Evolutionary conservation across 306 rosid species (phyloP).

Genomic region (Cicer cuneatum): DNA sequence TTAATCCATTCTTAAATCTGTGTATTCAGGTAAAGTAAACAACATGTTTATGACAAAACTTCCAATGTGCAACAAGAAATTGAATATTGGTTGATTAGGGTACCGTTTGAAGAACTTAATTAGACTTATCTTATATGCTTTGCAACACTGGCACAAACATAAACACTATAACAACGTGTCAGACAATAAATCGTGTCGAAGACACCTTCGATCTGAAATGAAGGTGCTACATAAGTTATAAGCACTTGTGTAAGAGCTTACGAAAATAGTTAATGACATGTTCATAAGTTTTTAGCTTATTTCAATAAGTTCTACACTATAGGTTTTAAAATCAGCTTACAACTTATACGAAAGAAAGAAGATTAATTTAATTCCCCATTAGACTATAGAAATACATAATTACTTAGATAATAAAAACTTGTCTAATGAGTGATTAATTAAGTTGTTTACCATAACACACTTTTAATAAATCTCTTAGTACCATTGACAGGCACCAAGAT

Average conservation of each 20-base stretch:
- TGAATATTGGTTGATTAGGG: not conserved
- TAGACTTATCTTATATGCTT: no score
- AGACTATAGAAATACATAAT: not conserved
- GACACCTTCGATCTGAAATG: no score
- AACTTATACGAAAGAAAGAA: not conserved
- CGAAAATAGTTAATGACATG: not conserved
- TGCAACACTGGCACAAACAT: no score
- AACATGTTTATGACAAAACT: conserved; percentile 31
- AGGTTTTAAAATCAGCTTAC: not conserved
- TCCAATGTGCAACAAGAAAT: not conserved
- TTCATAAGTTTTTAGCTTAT: not conserved
- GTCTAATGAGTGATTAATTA: not conserved
- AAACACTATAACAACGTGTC: no score
- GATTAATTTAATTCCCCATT: not conserved
- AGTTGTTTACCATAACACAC: not conserved
- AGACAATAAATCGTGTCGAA: no score
- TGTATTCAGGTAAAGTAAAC: conserved; percentile 86
- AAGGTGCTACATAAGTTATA: not conserved
- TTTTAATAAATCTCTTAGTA: conserved; percentile 21
- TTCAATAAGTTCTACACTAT: not conserved
- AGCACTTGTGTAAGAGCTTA: not conserved
- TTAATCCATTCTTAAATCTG: conserved; percentile 75
- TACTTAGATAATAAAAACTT: not conserved
- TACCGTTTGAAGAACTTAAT: not conserved
- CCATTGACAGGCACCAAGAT: conserved; percentile 77